Percentiles rank a stretch among this genome's conserved stretches.
Conservation (phyloP, 345 rosid species). For the Salix arbutifolia region DNA sequence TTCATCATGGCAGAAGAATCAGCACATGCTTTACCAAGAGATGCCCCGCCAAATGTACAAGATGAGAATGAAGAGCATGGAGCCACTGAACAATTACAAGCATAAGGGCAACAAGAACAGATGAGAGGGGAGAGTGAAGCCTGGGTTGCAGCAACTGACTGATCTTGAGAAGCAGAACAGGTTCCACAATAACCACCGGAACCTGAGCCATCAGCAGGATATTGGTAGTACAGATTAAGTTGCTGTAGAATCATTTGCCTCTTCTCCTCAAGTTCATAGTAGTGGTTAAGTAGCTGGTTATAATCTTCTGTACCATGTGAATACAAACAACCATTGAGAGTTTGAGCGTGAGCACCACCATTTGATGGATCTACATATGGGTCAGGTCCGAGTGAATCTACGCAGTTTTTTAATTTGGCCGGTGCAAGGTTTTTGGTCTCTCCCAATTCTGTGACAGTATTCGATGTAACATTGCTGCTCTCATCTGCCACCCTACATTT, state of each 20-base stretch:
- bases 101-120: constrained; percentile 41
- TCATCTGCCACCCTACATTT: constrained; percentile 26
- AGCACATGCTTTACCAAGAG: constrained; percentile 10
- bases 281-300: constrained; percentile 45
- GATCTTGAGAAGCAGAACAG: constrained; percentile 26
- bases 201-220: constrained; percentile 34
- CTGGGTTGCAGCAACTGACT: constrained; percentile 24
- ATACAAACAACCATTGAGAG: constrained; percentile 10
- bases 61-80: constrained; percentile 34
- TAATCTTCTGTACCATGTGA: constrained; percentile 36
- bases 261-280: constrained; percentile 61
- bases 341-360: constrained; percentile 10
- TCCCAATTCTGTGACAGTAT: constrained; percentile 7
- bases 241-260: constrained; percentile 44
- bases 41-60: constrained; percentile 28
- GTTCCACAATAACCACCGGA: constrained; percentile 26
- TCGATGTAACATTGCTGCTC: constrained; percentile 7
- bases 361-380: constrained; percentile 18
- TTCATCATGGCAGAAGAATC: constrained; percentile 8
- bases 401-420: constrained; percentile 19
- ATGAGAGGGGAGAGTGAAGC: constrained; percentile 19
- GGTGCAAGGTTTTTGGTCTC: constrained; percentile 11
- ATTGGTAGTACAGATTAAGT: constrained; percentile 42
- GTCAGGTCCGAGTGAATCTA: constrained; percentile 15
- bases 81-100: constrained; percentile 23